Conservation (phyloP, 2,329 filamentous ascomycete species). For the Aspergillus glaucus region DNA sequence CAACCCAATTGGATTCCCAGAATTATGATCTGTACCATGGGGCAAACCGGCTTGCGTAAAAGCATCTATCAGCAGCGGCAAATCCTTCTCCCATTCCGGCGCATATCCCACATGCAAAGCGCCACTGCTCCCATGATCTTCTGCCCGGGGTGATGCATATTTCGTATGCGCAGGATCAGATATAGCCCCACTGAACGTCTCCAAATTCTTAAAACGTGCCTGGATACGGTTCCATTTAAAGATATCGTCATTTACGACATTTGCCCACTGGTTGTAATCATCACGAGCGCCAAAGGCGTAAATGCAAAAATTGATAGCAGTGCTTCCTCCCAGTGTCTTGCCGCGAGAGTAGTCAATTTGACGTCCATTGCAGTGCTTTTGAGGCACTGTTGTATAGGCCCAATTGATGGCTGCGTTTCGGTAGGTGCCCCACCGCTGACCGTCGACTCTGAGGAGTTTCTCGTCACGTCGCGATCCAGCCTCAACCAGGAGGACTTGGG, state of each 20-base stretch:
- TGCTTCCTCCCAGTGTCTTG: conserved; percentile 47
- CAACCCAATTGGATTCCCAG: conserved; percentile 54
- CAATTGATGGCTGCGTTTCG: conserved; percentile 47
- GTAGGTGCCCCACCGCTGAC: conserved; percentile 52
- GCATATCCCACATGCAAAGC: conserved; percentile 46
- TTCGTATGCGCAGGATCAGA: conserved; percentile 35
- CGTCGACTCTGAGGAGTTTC: conserved; percentile 43
- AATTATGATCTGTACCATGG: conserved; percentile 52
- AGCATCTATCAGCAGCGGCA: conserved; percentile 41
- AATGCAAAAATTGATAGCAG: conserved; percentile 51
- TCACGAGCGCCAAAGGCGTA: conserved; percentile 51
- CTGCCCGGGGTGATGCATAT: conserved; percentile 41
- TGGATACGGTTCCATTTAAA: conserved; percentile 53
- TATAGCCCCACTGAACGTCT: conserved; percentile 46
- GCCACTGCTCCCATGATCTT: conserved; percentile 47
- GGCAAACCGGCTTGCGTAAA: conserved; percentile 46
- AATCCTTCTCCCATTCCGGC: conserved; percentile 44
- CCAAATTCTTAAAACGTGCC: conserved; percentile 47
- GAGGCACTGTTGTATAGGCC: conserved; percentile 47
- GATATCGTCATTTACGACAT: conserved; percentile 48
- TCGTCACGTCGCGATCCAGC: conserved; percentile 50
- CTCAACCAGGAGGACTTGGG: conserved; percentile 55
- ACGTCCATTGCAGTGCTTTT: conserved; percentile 39
- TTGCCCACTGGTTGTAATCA: conserved; percentile 59
- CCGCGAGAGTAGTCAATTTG: conserved; percentile 48